phyloP scores from a whole-genome alignment of 2,329 filamentous ascomycete species.

The Calonectria ilicicola region DNA sequence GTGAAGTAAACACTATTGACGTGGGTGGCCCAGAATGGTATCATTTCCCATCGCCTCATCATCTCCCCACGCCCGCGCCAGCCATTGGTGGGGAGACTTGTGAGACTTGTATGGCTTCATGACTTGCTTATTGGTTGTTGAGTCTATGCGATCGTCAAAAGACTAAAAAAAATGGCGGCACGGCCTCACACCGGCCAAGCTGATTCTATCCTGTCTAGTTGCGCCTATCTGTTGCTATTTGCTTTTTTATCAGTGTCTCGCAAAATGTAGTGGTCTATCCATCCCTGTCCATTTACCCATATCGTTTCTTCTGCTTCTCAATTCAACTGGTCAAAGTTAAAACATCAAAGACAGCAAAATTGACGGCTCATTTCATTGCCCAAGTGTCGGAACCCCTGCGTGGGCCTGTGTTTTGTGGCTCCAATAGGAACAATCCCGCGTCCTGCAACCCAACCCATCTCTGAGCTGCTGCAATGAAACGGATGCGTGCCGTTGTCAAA shows the following conservation, averaged over 20 bases:
- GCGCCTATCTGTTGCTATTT: neutral
- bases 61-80: constrained; percentile 38
- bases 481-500: constrained; percentile 12
- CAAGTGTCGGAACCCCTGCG: constrained; percentile 12
- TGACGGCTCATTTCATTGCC: neutral
- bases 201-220: constrained; percentile 1
- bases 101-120: constrained; percentile 8
- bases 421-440: neutral
- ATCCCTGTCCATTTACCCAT: neutral
- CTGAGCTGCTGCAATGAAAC: constrained; percentile 10
- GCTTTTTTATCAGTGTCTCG: constrained; percentile 10
- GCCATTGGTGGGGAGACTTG: constrained; percentile 20
- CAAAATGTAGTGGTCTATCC: neutral
- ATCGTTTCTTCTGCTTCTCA: neutral
- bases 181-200: neutral
- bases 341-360: neutral
- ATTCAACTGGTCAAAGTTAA: neutral
- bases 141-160: constrained; percentile 6
- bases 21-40: constrained; percentile 28
- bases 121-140: constrained; percentile 12
- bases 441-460: constrained; percentile 1
- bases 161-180: neutral
- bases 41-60: constrained; percentile 25
- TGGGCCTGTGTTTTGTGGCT: neutral
- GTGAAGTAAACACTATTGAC: constrained; percentile 29